Base-by-base conservation (phyloP, 2,329 filamentous ascomycete species). In the Onygena corvina region DNA sequence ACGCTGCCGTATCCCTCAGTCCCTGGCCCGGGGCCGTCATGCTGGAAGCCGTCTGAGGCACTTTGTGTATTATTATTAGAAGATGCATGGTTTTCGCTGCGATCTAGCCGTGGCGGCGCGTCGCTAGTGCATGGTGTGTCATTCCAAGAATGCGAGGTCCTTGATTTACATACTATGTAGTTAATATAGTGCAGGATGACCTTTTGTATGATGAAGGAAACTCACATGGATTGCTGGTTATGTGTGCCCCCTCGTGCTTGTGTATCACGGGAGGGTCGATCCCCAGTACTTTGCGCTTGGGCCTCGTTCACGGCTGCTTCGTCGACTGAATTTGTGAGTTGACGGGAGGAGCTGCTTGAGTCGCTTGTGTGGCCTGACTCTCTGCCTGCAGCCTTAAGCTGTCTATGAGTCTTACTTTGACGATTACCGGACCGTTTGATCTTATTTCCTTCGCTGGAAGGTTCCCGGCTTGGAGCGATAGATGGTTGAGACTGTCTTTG, bases 271-370 rank as follows among this genome's bases (percentile, higher is more conserved):
- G 38, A 23, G 16, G 80, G 80, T 48, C 77, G 71, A 9, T 75
- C 75, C 47, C 79, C 71, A n/a, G 76, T 74, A 44, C 77, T 74
- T 52, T 83, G 79, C 42, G 76, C 68, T 49, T 79, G 73, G 59
- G 83, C 80, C 4, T 78, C 79, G 42, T 77, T n/a, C n/a, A n/a
- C n/a, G n/a, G n/a, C 64, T 59, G 84, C 78, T 65, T 83, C 79
- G 6, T 84, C 76, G 0, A 83, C 74, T 3, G 84, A 66, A 60
- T 84, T 80, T 8, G 84, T 80, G 3, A 84, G 67, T 56, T 84
- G 80, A 54, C 77, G 79, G 52, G 48, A 52, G 33, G 47, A 45
- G 29, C 69, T 70, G 54, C 75, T 74, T 1, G 78, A 81, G 51
- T 63, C 59, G 52, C 61, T 63, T 31, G 60, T 52, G 20, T 59